A percentile compares a stretch with the other conserved stretches of the same genome.
Evolutionary conservation across 176 grass and related monocot genomes (phyloP).

Genomic region (Cocos nucifera): DNA sequence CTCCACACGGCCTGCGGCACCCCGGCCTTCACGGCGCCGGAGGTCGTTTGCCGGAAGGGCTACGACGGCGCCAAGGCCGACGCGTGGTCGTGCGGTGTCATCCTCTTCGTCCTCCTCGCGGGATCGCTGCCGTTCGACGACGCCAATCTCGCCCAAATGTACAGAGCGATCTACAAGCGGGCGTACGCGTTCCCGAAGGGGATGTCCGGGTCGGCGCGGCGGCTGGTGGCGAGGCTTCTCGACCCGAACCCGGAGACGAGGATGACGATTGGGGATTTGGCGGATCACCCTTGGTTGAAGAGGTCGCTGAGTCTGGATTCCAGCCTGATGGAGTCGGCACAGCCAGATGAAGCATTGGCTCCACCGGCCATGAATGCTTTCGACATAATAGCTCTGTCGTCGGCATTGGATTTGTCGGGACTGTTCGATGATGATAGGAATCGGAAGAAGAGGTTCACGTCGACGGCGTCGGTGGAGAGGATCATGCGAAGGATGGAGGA

Average conservation of each 20-base stretch:
- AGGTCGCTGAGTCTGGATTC: slow-evolving; percentile 72
- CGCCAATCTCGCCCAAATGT: slow-evolving; percentile 50
- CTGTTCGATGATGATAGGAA: slow-evolving; percentile 39
- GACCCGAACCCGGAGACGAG: slow-evolving; percentile 65
- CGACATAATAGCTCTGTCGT: slow-evolving; percentile 70
- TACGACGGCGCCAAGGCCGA: slow-evolving; percentile 83
- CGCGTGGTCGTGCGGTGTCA: slow-evolving; percentile 76
- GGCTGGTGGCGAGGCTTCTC: slow-evolving; percentile 46
- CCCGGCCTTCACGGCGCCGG: slow-evolving; percentile 58
- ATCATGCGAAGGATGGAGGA: slow-evolving; percentile 47
- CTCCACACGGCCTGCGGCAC: slow-evolving; percentile 69
- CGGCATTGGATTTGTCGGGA: slow-evolving; percentile 54
- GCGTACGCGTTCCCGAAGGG: slow-evolving; percentile 47
- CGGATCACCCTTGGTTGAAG: slow-evolving; percentile 63
- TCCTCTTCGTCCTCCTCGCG: slow-evolving; percentile 70
- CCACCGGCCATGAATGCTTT: slow-evolving; percentile 51
- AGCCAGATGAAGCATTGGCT: neutral
- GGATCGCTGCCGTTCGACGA: slow-evolving; percentile 70
- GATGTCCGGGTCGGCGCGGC: slow-evolving; percentile 33
- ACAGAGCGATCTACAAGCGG: slow-evolving; percentile 29
- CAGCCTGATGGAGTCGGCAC: slow-evolving; percentile 3
- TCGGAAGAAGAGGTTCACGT: slow-evolving; percentile 46
- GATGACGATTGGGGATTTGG: slow-evolving; percentile 30
- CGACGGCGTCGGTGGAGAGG: slow-evolving; percentile 36
- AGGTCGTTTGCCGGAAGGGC: slow-evolving; percentile 42